Evolutionary conservation across 495 filamentous ascomycete species (phyloP).

Genomic region (Hypomontagnella monticulosa): DNA sequence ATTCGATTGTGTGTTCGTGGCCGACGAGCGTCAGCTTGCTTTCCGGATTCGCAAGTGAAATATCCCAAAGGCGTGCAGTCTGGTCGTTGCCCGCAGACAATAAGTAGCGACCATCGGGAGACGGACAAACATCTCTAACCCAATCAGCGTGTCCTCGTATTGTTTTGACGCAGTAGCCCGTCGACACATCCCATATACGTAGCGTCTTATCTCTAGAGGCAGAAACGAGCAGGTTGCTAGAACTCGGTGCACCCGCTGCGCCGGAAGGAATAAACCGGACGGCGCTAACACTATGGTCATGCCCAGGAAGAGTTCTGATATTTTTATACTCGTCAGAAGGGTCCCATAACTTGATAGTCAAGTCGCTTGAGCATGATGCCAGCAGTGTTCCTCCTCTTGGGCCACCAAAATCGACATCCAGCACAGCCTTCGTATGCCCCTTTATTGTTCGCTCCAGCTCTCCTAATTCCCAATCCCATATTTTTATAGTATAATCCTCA

Average conservation of each 20-base stretch:
- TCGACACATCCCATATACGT: constrained; percentile 91
- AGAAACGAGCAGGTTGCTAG: constrained; percentile 81
- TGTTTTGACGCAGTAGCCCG: constrained; percentile 90
- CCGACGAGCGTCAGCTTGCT: constrained; percentile 83
- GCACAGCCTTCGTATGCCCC: constrained; percentile 88
- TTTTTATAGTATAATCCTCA: constrained; percentile 88
- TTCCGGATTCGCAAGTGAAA: constrained; percentile 73
- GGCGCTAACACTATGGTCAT: constrained; percentile 90
- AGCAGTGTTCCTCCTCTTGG: constrained; percentile 85
- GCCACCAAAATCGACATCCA: constrained; percentile 92
- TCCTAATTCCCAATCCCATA: constrained; percentile 98
- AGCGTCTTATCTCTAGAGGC: constrained; percentile 85
- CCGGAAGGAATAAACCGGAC: constrained; percentile 90
- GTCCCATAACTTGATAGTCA: constrained; percentile 97
- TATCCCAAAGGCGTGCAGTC: constrained; percentile 86
- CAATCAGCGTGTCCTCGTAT: constrained; percentile 85
- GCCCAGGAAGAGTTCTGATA: constrained; percentile 89
- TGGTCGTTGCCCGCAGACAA: constrained; percentile 84
- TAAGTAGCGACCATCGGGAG: constrained; percentile 83
- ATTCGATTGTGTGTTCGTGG: constrained; percentile 90
- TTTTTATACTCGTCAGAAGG: constrained; percentile 95
- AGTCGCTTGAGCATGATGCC: constrained; percentile 87
- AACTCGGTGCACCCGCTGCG: constrained; percentile 67
- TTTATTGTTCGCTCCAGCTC: constrained; percentile 93
- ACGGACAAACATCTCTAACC: constrained; percentile 87